These are phyloP conservation scores for Metschnikowia amazonensis DNA, from an alignment of 805 yeast species.

Conservation along the genomic window DNA sequence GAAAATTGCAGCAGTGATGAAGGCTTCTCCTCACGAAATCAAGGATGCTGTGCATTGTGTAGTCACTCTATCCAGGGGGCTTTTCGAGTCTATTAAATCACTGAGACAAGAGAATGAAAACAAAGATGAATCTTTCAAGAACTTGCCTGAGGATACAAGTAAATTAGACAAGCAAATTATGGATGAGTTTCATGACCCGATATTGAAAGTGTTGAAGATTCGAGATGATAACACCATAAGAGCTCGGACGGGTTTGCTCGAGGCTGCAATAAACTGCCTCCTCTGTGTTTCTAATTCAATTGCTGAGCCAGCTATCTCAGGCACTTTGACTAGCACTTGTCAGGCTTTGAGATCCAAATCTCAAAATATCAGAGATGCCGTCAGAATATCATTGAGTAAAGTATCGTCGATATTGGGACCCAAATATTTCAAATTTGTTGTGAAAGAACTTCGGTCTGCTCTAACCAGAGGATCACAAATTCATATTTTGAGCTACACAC, in stretches of 20 bases:
- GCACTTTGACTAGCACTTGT: slow-evolving; percentile 79
- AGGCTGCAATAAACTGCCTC: slow-evolving; percentile 68
- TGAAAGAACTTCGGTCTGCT: slow-evolving; percentile 75
- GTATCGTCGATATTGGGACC: slow-evolving; percentile 69
- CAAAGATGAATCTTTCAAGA: slow-evolving; percentile 17
- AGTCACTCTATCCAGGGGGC: slow-evolving; percentile 52
- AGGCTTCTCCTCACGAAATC: slow-evolving; percentile 38
- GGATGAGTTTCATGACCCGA: slow-evolving; percentile 55
- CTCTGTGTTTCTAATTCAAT: slow-evolving; percentile 57
- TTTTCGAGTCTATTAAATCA: slow-evolving; percentile 32
- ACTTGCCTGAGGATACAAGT: slow-evolving; percentile 25
- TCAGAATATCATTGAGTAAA: slow-evolving; percentile 68
- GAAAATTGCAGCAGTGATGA: slow-evolving; percentile 48
- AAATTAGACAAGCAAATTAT: slow-evolving; percentile 41
- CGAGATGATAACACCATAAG: slow-evolving; percentile 79
- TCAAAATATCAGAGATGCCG: slow-evolving; percentile 84
- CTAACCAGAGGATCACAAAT: slow-evolving; percentile 86
- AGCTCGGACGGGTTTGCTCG: slow-evolving; percentile 73
- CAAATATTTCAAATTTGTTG: slow-evolving; percentile 63
- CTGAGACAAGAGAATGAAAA: slow-evolving; percentile 12
- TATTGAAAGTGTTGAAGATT: slow-evolving; percentile 54
- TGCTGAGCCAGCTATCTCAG: slow-evolving; percentile 65
- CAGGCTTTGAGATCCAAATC: slow-evolving; percentile 82
- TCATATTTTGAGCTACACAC: slow-evolving; percentile 86
- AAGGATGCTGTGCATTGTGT: slow-evolving; percentile 58